These are phyloP conservation scores for Emericellopsis atlantica DNA, from an alignment of 2,329 filamentous ascomycete species.

Conservation along the genomic window DNA sequence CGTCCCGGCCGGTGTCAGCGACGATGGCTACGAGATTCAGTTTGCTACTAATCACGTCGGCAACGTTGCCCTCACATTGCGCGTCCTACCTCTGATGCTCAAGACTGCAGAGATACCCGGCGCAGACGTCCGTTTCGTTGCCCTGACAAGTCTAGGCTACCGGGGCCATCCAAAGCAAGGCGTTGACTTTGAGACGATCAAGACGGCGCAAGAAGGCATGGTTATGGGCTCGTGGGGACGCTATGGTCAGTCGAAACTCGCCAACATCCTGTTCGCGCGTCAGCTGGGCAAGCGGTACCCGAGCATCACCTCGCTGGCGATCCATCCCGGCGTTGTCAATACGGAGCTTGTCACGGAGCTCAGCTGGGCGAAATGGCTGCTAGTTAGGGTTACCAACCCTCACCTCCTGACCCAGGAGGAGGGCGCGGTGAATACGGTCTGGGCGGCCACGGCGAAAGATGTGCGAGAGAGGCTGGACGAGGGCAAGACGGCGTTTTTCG, in stretches of 20 bases:
- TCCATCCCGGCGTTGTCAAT: conserved; percentile 1
- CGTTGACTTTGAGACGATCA: conserved; percentile 16
- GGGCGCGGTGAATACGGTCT: conserved; percentile 1
- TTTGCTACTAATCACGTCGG: conserved; percentile 37
- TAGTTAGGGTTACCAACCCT: not conserved
- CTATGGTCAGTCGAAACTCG: conserved; percentile 18
- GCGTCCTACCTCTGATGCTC: conserved; percentile 17
- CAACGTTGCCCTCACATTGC: conserved; percentile 28
- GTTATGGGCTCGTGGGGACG: conserved; percentile 6
- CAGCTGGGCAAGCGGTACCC: conserved; percentile 11
- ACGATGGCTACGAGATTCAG: conserved; percentile 34
- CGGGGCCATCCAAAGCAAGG: conserved; percentile 11
- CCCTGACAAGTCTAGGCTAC: conserved; percentile 14
- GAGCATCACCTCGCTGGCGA: not conserved
- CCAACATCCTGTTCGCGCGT: conserved; percentile 14
- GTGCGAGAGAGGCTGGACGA: not conserved
- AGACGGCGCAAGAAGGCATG: conserved; percentile 8
- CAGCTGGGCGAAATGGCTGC: not conserved
- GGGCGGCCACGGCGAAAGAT: not conserved
- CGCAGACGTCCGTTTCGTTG: conserved; percentile 12
- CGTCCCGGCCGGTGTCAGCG: conserved; percentile 18
- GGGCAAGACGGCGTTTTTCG: not conserved
- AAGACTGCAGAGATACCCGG: conserved; percentile 10
- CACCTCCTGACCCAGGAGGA: not conserved
- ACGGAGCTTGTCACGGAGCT: not conserved